Evolutionary conservation across 202 grass and related monocot genomes (phyloP).

Genomic region (Carex arenaria): DNA sequence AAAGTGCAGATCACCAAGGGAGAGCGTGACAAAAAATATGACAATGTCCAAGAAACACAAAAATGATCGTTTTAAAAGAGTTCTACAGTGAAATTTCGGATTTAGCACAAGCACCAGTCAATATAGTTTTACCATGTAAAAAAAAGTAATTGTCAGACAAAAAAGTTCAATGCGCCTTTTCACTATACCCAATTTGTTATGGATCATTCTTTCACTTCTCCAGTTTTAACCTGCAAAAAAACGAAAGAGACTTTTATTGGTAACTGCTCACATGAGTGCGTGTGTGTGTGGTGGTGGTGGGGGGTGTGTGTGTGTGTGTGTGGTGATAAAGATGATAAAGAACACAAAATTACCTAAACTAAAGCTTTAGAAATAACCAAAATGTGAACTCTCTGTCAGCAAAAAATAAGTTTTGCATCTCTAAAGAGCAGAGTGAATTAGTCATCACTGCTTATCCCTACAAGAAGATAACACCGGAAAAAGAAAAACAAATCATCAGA

Average conservation of each 20-base stretch:
- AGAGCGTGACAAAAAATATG: not conserved
- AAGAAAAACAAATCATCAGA: not conserved
- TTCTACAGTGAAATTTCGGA: not conserved
- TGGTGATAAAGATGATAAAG: not conserved
- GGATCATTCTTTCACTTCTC: not conserved
- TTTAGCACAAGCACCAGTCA: not conserved
- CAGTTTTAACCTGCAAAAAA: constrained; percentile 28
- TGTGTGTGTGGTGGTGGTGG: no score
- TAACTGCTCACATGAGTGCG: not conserved
- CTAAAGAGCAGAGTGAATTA: constrained; percentile 4
- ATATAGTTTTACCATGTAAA: not conserved
- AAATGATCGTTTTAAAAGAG: not conserved
- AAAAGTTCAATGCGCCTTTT: not conserved
- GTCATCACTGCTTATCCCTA: constrained; percentile 15
- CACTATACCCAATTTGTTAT: constrained; percentile 6
- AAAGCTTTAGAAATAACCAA: constrained; percentile 19
- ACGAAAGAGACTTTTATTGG: not conserved
- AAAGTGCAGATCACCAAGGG: not conserved
- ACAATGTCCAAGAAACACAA: not conserved
- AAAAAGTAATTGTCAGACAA: constrained; percentile 9
- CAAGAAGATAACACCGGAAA: not conserved
- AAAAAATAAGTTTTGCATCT: constrained; percentile 22
- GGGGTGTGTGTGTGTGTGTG: no score
- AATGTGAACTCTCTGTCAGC: constrained; percentile 7
- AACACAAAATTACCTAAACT: constrained; percentile 7